Evolutionary conservation across 2,329 filamentous ascomycete genomes (phyloP), one percentile per base, ranked within the genome.

Genomic region (Diplodia scrobiculata): DNA sequence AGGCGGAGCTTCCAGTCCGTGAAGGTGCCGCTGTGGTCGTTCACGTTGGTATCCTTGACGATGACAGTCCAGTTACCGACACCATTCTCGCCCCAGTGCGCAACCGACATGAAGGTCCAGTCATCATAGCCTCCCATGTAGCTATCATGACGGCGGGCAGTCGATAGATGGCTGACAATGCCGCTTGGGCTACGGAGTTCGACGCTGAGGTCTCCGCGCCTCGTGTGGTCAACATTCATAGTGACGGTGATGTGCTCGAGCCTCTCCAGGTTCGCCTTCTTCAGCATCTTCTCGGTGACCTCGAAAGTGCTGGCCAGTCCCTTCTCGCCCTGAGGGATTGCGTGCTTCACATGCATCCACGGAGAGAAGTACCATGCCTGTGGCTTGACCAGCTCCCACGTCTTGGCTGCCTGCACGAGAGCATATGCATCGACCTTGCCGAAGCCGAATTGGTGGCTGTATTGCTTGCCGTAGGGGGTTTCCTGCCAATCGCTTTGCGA

Each of bases 61-160:
- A 97, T 82, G 47, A 99, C 84, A 0, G 90, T 96, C 95, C 95
- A 99, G 25, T 86, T 93, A 63, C 95, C 95, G 66, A 93, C 78
- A 67, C 92, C 93, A 51, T 85, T 84, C 78, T 99, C 95, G 58
- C 95, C 95, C 92, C 93, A 99, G 76, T 99, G 95, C 69, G 89
- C 93, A 45, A 99, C 95, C 68, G 89, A 96, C 95, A 99, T 99
- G 73, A 99, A 99, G 0, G 94, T 98, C 95, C 95, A 99, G 79
- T 98, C 92, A 45, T 88, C 81, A 76, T 98, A 99, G 9, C 95
- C 95, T 25, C 79, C 78, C 0, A 79, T 75, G 41, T 84, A 84
- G 1, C 84, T 81, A 76, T 99, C 95, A 25, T 86, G 78, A 67
- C 84, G 84, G 69, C 95, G 89, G 1, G 89, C 82, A 13, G 88